These are phyloP conservation scores for Taphrina flavorubra DNA, from an alignment of 1,139 yeast species.

Conservation along the genomic window DNA sequence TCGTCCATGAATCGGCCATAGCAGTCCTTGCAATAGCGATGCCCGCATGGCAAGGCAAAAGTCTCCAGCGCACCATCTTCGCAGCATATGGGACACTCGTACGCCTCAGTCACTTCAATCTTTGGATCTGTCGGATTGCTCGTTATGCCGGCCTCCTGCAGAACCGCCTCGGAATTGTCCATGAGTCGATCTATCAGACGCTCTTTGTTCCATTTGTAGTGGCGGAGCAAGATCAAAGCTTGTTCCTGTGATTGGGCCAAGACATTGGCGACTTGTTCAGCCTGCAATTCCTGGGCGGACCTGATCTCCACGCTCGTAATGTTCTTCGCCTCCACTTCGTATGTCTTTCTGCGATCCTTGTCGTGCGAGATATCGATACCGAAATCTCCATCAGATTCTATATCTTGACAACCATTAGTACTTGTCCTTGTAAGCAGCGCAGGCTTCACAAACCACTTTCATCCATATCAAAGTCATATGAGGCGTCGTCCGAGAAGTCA, in stretches of 20 bases:
- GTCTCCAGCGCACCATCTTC: conserved; percentile 57
- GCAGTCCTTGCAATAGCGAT: conserved; percentile 71
- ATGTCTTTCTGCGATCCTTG: conserved; percentile 46
- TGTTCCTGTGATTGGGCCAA: conserved; percentile 54
- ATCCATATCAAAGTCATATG: conserved; percentile 32
- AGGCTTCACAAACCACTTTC: conserved; percentile 15
- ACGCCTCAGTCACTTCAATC: conserved; percentile 49
- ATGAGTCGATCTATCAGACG: conserved; percentile 71
- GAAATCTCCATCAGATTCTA: conserved; percentile 47
- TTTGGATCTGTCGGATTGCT: conserved; percentile 46
- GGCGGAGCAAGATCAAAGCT: conserved; percentile 63
- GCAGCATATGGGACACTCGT: conserved; percentile 73
- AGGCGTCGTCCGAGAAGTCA: conserved; percentile 25
- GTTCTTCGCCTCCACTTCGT: conserved; percentile 49
- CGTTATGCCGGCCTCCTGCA: conserved; percentile 60
- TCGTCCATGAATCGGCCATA: conserved; percentile 65
- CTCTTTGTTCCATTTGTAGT: conserved; percentile 76
- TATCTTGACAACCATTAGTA: conserved; percentile 6
- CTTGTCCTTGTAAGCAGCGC: not conserved
- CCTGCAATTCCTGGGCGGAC: conserved; percentile 48
- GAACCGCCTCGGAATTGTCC: conserved; percentile 58
- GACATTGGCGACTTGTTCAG: conserved; percentile 51
- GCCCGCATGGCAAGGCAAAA: conserved; percentile 70
- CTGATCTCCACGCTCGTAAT: conserved; percentile 50
- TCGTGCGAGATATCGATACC: conserved; percentile 48